A percentile compares a stretch with the other conserved stretches of the same genome.
phyloP scores from a whole-genome alignment of 345 rosid species.

The Melastoma malabathricum region DNA sequence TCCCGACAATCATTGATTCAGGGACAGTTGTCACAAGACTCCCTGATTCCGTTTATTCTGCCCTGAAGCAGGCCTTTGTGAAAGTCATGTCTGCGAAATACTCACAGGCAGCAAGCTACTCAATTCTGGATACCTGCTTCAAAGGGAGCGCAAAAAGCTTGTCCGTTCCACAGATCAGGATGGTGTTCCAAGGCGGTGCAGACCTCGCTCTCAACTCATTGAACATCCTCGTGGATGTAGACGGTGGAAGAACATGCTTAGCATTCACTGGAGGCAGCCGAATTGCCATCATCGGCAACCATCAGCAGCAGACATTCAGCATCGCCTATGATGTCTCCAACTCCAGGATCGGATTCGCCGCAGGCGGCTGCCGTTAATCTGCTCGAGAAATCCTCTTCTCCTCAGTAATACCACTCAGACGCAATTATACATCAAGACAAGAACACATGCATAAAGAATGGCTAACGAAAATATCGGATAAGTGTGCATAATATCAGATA shows the following conservation, averaged over 20 bases:
- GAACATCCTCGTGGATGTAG: slow-evolving; percentile 21
- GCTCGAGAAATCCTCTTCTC: background rate
- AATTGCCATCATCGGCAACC: slow-evolving; percentile 28
- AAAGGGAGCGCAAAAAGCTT: slow-evolving; percentile 15
- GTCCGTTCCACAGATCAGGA: slow-evolving; percentile 17
- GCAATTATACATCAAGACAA: too few species aligned
- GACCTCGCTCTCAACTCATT: slow-evolving; percentile 15
- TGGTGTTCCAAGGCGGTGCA: slow-evolving; percentile 29
- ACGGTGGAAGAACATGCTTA: slow-evolving; percentile 20
- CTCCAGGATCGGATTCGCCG: slow-evolving; percentile 33
- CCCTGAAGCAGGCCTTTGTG: slow-evolving; percentile 17
- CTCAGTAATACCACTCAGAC: too few species aligned
- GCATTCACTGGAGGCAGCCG: slow-evolving; percentile 17
- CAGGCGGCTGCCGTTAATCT: slow-evolving; percentile 19
- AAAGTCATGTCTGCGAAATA: slow-evolving; percentile 20
- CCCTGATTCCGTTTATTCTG: slow-evolving; percentile 20
- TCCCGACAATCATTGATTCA: slow-evolving; percentile 36
- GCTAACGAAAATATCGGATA: too few species aligned
- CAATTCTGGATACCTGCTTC: slow-evolving; percentile 36
- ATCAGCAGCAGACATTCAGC: slow-evolving; percentile 27
- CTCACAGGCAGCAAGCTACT: slow-evolving; percentile 14
- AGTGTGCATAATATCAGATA: too few species aligned
- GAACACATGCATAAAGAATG: too few species aligned
- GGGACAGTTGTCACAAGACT: slow-evolving; percentile 40
- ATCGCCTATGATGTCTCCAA: slow-evolving; percentile 25